Base-by-base conservation (phyloP, 1,139 yeast species). In the Geotrichum aggregatum region DNA sequence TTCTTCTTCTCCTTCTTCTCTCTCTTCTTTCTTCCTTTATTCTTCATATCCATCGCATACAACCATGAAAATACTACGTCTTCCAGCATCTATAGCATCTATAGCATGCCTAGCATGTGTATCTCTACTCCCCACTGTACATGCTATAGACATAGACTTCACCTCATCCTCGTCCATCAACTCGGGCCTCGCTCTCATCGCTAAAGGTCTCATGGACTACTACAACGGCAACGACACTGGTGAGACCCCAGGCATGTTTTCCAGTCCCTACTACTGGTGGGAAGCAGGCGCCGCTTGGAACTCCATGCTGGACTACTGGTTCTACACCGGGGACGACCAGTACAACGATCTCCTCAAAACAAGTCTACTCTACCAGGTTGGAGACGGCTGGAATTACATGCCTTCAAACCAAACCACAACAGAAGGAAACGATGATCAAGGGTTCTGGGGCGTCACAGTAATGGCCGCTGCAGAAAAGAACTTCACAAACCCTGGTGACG, bases 381-480 rank as follows among this genome's bases (percentile, higher is more conserved):
- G 96, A 24, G 71, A 74, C n/a, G 76, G 80, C 65, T 70, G 77
- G 66, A 80, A 85, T 67, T 87, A 80, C 68, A 78, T 87, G 67
- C 95, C 96, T 1, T 69, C 80, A 50, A 84, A 84, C 66, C 91
- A 86, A 67, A 75, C 87, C 13, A 75, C 82, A 16, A 78, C 87
- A 5, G 95, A 87, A 68, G 96, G 96, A 64, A 88, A 88, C 63
- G 96, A 88, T 73, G 96, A 88, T 74, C 95, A 87, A 70, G 95
- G 87, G 0, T 84, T 87, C 59, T 88, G 96, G 96, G 96, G 91
- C 0, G 71, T 88, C 53, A 82, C 92, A 0, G 92, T 78, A 2
- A 82, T 88, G 82, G 82, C 77, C 33, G 96, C 96, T 1, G 85
- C 91, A 1, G 96, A 88, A 66, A 74, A 80, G 65, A 86, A 86